Evolutionary conservation across 2,329 filamentous ascomycete genomes (phyloP).

Genomic region (Coleophoma crateriformis): DNA sequence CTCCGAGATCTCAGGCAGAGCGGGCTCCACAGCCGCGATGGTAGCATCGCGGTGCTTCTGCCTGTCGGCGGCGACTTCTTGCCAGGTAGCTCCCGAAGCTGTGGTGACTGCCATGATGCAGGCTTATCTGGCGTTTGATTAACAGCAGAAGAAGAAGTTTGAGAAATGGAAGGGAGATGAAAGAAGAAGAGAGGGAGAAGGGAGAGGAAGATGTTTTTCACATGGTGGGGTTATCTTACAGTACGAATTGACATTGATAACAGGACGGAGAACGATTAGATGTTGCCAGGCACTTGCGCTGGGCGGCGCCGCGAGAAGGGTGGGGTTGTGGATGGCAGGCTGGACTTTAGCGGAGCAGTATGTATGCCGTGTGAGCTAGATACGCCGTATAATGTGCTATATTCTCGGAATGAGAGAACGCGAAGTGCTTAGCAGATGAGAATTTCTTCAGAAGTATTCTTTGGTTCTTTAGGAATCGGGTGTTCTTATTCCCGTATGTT

Average conservation of each 20-base stretch:
- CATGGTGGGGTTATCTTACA: too few relatives aligned
- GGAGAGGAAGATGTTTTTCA: too few relatives aligned
- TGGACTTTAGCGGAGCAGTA: too few relatives aligned
- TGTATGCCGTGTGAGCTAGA: too few relatives aligned
- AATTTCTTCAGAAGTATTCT: too few relatives aligned
- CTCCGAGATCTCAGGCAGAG: slow-evolving; percentile 30
- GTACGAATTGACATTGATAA: neutral
- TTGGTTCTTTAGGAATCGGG: too few relatives aligned
- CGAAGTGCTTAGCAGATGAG: too few relatives aligned
- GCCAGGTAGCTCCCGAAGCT: slow-evolving; percentile 32
- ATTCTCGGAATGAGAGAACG: too few relatives aligned
- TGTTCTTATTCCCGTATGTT: too few relatives aligned
- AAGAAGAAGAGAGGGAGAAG: neutral
- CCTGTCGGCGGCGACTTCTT: slow-evolving; percentile 38
- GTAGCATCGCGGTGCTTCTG: slow-evolving; percentile 40
- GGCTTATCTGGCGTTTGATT: neutral
- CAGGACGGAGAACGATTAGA: neutral
- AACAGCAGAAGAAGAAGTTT: neutral
- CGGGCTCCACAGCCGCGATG: slow-evolving; percentile 33
- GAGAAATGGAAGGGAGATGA: neutral
- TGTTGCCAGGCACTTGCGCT: neutral
- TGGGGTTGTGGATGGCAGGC: too few relatives aligned
- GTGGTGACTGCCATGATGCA: slow-evolving; percentile 21
- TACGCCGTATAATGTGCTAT: too few relatives aligned
- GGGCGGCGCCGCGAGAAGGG: neutral